Evolutionary conservation across 306 rosid genomes (phyloP), one percentile per base, ranked within the genome.

Genomic region (Heteromeles arbutifolia): DNA sequence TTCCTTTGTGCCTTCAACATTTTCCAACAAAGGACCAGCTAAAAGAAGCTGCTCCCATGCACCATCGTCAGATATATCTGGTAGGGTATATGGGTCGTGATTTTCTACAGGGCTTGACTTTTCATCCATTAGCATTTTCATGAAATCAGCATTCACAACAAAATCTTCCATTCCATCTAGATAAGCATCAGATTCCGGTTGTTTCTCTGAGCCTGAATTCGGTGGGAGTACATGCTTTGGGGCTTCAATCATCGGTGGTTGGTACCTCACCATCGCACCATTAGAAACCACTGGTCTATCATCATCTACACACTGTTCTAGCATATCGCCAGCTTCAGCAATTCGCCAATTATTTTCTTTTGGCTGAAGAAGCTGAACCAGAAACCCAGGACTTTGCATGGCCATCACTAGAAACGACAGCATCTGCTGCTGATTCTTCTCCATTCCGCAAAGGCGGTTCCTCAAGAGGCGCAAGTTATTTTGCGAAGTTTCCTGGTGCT

Each of bases 351-450:
- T 87, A 18, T 89, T 86, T 72, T 92, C 99, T 81, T 95, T 90
- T 1, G 97, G 92, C 31, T 95, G 89, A 83, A 90, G 87, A 69
- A 90, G 70, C 84, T 96, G 93, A 81, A 89, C 85, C 71, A 96
- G 78, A 79, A 90, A 84, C 11, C 87, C 92, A 31, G 99, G 99
- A 84, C 80, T 88, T 83, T 96, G 98, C 87, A 96, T 90, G 3
- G 93, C 99, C 97, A 90, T 90, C 62, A 92, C 99, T 78, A 96
- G 77, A 85, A 96, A 96, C 11, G 99, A 92, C 53, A 96, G 81
- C 97, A 96, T 87, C 87, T 96, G 99, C 75, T 96, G 93, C 82
- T 92, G 97, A 88, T 87, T 87, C 81, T 85, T 90, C 79, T 96
- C 99, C 97, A 96, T 90, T 75, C 99, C 97, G 18, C 85, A 81